Evolutionary conservation across 148 eudicot genomes (phyloP).

Genomic region (Dysphania ambrosioides): DNA sequence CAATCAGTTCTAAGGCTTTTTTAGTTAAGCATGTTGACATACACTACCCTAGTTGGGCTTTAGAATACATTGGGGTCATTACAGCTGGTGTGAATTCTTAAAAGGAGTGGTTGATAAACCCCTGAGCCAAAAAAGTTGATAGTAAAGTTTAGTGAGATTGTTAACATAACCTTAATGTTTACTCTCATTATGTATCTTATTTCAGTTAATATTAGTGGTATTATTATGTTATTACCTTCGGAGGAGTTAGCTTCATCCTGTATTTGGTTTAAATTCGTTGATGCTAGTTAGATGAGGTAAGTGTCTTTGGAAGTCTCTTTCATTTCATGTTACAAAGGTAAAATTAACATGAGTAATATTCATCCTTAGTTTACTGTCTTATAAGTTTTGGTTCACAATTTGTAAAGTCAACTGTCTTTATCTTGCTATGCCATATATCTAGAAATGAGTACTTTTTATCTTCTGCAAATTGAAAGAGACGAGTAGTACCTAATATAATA

Average conservation of each 20-base stretch:
- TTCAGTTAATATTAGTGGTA: not conserved
- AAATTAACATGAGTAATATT: not conserved
- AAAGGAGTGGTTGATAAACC: no score
- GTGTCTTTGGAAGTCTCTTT: not conserved
- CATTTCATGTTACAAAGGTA: not conserved
- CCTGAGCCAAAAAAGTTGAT: not conserved
- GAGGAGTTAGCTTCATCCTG: not conserved
- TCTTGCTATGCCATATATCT: not conserved
- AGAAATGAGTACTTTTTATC: not conserved
- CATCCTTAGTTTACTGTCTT: not conserved
- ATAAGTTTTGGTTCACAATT: no score
- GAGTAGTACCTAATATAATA: not conserved
- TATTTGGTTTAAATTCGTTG: not conserved
- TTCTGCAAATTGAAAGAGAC: not conserved
- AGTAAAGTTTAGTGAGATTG: not conserved
- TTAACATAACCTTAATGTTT: not conserved
- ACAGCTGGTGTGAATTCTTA: no score
- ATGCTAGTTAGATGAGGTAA: not conserved
- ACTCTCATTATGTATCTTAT: not conserved
- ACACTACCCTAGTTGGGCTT: no score
- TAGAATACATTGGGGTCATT: no score
- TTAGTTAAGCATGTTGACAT: no score
- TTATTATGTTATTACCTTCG: not conserved
- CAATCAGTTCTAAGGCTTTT: no score
- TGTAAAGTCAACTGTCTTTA: no score